phyloP scores from a whole-genome alignment of 106 monocot species.

The Dendrobium huoshanense region DNA sequence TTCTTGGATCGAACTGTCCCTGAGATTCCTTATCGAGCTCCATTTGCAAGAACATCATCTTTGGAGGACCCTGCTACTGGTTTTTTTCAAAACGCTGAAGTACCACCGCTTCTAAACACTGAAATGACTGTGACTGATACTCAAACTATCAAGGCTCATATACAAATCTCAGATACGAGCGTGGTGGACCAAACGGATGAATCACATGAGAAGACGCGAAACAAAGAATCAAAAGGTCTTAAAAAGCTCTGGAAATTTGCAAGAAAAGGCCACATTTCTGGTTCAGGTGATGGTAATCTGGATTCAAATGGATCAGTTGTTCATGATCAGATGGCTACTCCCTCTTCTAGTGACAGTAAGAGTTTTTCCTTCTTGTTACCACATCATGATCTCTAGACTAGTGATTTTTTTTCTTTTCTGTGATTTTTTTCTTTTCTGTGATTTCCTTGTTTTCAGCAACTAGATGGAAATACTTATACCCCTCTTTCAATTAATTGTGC shows the following conservation, averaged over 20 bases:
- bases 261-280: conserved; percentile 46
- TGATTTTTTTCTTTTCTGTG: too few species aligned
- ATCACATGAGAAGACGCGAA: conserved; percentile 38
- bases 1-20: conserved; percentile 7
- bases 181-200: conserved; percentile 27
- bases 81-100: conserved; percentile 14
- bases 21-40: conserved; percentile 49
- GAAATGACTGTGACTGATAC: conserved; percentile 9
- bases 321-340: conserved; percentile 26
- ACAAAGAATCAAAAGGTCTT: conserved; percentile 73
- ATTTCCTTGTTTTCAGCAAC: not conserved
- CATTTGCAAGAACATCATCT: conserved; percentile 52
- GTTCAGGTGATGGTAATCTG: conserved; percentile 21
- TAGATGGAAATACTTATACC: not conserved
- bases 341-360: conserved; percentile 57
- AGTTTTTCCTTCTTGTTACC: not conserved
- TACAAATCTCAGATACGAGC: conserved; percentile 10
- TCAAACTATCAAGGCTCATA: conserved; percentile 26
- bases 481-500: not conserved
- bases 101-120: conserved; percentile 8
- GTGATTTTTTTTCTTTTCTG: not conserved
- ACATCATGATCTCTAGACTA: not conserved
- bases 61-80: conserved; percentile 29
- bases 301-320: conserved; percentile 38
- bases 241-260: conserved; percentile 81